phyloP scores from a whole-genome alignment of 2,329 filamentous ascomycete species.

The Colletotrichum tamarilloi region DNA sequence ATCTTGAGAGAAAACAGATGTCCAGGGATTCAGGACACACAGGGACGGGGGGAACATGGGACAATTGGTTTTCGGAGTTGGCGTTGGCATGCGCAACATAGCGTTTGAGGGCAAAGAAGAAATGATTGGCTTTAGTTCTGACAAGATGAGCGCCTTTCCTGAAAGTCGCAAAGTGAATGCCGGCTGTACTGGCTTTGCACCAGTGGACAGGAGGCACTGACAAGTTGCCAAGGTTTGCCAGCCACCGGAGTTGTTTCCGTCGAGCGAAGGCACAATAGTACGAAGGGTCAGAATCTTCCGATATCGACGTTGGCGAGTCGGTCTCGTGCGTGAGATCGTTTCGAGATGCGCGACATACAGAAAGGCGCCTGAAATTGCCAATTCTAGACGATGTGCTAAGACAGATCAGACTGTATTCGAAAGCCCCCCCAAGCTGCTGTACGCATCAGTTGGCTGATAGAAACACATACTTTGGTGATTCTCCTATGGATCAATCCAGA shows the following conservation, averaged over 20 bases:
- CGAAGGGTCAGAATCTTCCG: not conserved
- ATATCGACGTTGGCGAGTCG: not conserved
- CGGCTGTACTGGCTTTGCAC: too few relatives aligned
- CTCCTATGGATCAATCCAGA: not conserved
- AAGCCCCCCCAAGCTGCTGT: not conserved
- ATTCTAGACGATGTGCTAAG: not conserved
- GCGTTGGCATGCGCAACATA: slow-evolving; percentile 1
- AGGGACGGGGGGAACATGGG: not conserved
- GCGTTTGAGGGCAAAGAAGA: not conserved
- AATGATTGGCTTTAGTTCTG: not conserved
- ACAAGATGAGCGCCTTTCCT: not conserved
- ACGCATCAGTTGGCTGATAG: not conserved
- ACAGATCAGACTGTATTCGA: not conserved
- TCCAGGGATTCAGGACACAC: not conserved
- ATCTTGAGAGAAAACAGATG: not conserved
- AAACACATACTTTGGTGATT: not conserved
- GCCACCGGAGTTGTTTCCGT: not conserved
- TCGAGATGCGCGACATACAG: not conserved
- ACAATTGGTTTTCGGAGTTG: not conserved
- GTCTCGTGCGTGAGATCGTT: not conserved
- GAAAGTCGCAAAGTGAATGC: not conserved
- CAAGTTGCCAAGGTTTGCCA: not conserved
- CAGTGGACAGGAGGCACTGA: too few relatives aligned
- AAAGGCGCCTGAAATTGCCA: not conserved
- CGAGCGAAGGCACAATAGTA: not conserved